A percentile compares a stretch with the other conserved stretches of the same genome.
Conservation (phyloP, 345 rosid genomes). For the Boechera divaricarpa region DNA sequence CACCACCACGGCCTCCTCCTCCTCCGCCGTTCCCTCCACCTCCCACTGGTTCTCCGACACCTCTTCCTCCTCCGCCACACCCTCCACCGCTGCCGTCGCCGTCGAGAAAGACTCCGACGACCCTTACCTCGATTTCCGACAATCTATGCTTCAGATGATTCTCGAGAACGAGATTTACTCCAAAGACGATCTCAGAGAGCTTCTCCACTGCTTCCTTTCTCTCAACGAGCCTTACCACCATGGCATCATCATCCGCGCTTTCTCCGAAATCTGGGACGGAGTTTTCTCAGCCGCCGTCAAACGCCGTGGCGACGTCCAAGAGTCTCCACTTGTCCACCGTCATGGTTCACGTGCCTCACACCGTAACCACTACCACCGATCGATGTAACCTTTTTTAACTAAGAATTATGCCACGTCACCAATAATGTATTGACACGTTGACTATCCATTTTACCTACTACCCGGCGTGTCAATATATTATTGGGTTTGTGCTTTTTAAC, state of each 20-base stretch:
- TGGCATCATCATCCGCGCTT: constrained; percentile 80
- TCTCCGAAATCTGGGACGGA: constrained; percentile 95
- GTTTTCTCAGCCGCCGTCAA: constrained; percentile 58
- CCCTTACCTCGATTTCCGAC: constrained; percentile 86
- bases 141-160: constrained; percentile 97
- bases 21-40: constrained; percentile 47
- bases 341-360: constrained; percentile 41
- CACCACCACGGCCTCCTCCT: constrained; percentile 39
- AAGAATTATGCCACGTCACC: constrained; percentile 34
- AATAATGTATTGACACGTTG: constrained; percentile 48
- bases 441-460: constrained; percentile 30
- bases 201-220: constrained; percentile 81
- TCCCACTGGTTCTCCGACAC: constrained; percentile 45
- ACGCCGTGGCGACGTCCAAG: constrained; percentile 38
- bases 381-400: constrained; percentile 30
- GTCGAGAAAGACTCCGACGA: constrained; percentile 97
- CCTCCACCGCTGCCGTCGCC: constrained; percentile 61
- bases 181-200: constrained; percentile 78
- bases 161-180: constrained; percentile 86
- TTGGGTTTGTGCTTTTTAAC: constrained; percentile 43
- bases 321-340: constrained; percentile 44
- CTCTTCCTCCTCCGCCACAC: constrained; percentile 40
- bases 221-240: constrained; percentile 82
- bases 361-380: constrained; percentile 21
- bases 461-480: constrained; percentile 43